These are phyloP conservation scores for Pyrenochaeta sp. DNA, from an alignment of 2,329 filamentous ascomycete species.

Conservation along the genomic window DNA sequence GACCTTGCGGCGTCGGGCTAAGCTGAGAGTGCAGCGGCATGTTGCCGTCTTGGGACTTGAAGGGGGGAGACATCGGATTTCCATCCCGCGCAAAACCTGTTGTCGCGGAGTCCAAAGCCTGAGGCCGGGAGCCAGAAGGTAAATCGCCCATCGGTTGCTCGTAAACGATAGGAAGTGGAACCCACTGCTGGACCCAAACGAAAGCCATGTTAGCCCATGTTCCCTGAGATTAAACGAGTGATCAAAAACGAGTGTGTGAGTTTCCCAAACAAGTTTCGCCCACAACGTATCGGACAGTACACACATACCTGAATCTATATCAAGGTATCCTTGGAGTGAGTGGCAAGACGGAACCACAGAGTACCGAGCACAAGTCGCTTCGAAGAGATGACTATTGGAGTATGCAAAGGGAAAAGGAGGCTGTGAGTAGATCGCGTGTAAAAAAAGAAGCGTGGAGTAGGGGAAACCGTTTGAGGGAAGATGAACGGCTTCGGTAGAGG, in stretches of 20 bases:
- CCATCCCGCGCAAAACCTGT: conserved; percentile 38
- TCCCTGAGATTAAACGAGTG: conserved; percentile 25
- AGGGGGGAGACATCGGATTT: conserved; percentile 21
- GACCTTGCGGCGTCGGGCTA: conserved; percentile 38
- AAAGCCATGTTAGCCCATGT: conserved; percentile 53
- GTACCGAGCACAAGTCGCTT: conserved; percentile 38
- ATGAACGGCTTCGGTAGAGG: conserved; percentile 41
- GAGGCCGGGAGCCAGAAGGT: conserved; percentile 39
- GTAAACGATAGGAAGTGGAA: conserved; percentile 49
- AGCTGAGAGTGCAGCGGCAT: conserved; percentile 49
- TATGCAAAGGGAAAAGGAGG: conserved; percentile 45
- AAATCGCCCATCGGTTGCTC: conserved; percentile 52
- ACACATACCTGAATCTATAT: conserved; percentile 48
- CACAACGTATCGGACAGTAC: conserved; percentile 19
- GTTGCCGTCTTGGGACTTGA: conserved; percentile 32
- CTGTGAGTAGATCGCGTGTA: conserved; percentile 38
- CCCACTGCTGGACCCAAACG: conserved; percentile 53
- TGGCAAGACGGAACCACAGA: conserved; percentile 42
- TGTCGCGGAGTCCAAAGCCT: conserved; percentile 39
- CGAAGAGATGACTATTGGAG: conserved; percentile 23
- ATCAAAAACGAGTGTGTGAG: conserved; percentile 27
- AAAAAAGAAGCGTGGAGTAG: conserved; percentile 45
- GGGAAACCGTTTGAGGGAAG: conserved; percentile 39
- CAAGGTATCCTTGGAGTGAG: conserved; percentile 27
- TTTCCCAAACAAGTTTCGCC: conserved; percentile 11